Base-by-base conservation (phyloP, 768 basidiomycete genomes). In the Strobilomyces confusus region DNA sequence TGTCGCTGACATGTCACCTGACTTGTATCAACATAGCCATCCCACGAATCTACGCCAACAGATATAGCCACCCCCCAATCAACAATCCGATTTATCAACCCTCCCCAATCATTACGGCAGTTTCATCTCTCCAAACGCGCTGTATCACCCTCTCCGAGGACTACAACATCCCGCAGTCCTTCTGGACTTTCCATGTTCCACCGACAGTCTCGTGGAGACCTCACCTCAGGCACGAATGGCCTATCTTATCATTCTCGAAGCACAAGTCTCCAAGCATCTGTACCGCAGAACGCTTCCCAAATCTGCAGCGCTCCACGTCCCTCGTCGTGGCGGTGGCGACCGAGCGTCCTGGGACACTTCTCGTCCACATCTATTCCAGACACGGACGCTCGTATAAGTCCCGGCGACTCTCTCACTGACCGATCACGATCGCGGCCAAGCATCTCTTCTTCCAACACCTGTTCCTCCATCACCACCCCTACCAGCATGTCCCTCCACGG, bases 311-410 rank as follows among this genome's bases (percentile, higher is more conserved):
- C 29, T 25, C 58, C 59, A 29, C 59, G 54, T 20, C 14, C 40
- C 43, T 61, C 64, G 26, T 64, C 70, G 12, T 73, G 79, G 46
- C 79, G 72, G 68, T 84, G 80, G 80, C 76, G 83, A n/a, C 83
- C 86, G 12, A 82, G 77, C 56, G 79, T 88, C 22, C 67, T 86
- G 22, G 82, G 80, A 7, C 81, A 87, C 58, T 87, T 87, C 62
- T 72, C 78, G 26, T 75, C 79, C 50, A 60, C 75, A 48, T 76
- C 80, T 47, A 64, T 71, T 29, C 72, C 78, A 40, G 77, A 75
- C 60, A 58, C 72, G 41, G 78, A 75, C 62, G 57, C 71, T 45
- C 78, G 69, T 47, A 63, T 74, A 45, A 67, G 71, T 41, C 72
- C 76, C 29, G 75, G 77, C 17, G 80, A 76, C 43, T 67, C 69